Conservation (phyloP, 768 basidiomycete genomes). For the Pleurotus tuber-regium region DNA sequence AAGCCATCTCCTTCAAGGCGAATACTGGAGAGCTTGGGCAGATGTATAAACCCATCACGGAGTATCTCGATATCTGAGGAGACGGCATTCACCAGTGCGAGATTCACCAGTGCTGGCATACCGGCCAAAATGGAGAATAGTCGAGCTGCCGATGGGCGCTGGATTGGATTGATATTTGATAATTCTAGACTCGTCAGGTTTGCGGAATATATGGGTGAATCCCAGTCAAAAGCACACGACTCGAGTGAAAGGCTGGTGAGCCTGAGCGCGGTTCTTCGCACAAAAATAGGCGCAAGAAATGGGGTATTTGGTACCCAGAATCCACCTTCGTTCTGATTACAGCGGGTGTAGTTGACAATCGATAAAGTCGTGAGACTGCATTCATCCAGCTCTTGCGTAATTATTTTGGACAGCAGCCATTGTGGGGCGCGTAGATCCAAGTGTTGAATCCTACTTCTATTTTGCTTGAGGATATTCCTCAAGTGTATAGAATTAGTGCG, state of each 20-base stretch:
- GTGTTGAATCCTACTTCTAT: background rate
- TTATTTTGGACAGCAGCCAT: background rate
- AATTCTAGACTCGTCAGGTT: background rate
- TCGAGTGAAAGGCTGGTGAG: background rate
- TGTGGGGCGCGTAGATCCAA: background rate
- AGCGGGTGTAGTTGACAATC: background rate
- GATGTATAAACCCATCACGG: background rate
- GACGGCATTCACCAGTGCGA: background rate
- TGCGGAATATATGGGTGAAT: background rate
- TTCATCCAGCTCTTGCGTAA: background rate
- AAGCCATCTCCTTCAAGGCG: constrained; percentile 1
- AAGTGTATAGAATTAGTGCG: background rate
- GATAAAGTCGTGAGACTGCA: background rate
- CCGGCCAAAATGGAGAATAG: background rate
- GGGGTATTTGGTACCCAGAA: constrained; percentile 5
- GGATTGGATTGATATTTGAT: background rate
- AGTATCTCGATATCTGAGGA: background rate
- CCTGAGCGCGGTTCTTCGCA: no score
- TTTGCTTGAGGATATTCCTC: background rate
- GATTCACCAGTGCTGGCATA: background rate
- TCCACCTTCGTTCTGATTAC: background rate
- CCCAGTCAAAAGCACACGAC: background rate
- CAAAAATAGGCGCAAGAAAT: background rate
- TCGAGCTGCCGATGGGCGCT: background rate
- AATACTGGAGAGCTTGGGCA: background rate